Evolutionary conservation across 176 grass and related monocot genomes (phyloP), one percentile per base, ranked within the genome.

Genomic region (Aegilops sharonensis): DNA sequence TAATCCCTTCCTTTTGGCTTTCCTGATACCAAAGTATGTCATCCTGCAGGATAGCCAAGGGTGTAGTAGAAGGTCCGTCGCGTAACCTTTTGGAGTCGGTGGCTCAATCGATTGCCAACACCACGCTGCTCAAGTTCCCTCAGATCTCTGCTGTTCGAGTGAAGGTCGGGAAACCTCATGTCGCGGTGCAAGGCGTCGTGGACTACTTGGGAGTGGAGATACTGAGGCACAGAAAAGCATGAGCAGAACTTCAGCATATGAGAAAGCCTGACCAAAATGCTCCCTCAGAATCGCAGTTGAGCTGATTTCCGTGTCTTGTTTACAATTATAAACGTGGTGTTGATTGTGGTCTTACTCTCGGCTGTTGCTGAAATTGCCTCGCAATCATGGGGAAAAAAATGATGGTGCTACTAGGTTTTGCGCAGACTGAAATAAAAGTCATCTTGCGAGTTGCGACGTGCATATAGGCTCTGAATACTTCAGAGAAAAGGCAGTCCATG

Each of bases 151-250:
- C 95, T 1, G 91, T 98, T 27, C 77, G 93, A 27, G 95, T 98
- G 65, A 91, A 93, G 89, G 89, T 98, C 15, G 88, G 74, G 14
- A 98, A 98, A 34, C 95, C 93, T 78, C 93, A 93, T 39, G 92
- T 98, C 4, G 93, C 91, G 2, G 92, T 98, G 42, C 89, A 77
- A 57, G 91, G 95, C 47, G 83, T 91, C 9, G 65, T 98, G 3
- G 91, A 98, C 84, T 92, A 87, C 17, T 77, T 98, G 10, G 95
- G 93, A 1, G 91, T 98, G 64, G 91, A 95, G 88, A 98, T 98
- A 72, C 70, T 76, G 57, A 87, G 91, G 89, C 50, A 81, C 67
- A 90, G 91, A 56, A 88, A 89, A 61, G 12, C 79, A 77, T 88
- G 86, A 82, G 43, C 60, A 67, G 7, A 21, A 5, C 70, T 67